These are phyloP conservation scores for Flaveria sonorensis DNA, from an alignment of 129 eudicot species.

Conservation along the genomic window DNA sequence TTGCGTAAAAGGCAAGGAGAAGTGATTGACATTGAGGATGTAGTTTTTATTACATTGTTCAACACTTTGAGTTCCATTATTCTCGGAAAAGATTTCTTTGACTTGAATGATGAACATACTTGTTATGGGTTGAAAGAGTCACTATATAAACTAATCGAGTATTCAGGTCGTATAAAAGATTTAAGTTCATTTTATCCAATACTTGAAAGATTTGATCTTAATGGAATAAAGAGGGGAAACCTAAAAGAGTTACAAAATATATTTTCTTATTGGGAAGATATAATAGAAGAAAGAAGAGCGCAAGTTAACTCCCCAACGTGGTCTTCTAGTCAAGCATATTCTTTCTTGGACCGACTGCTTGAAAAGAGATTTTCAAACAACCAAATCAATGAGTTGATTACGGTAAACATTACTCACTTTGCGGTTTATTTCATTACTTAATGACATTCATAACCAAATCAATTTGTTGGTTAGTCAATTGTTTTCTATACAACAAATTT, in stretches of 20 bases:
- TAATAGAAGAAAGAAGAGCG: conserved; percentile 1
- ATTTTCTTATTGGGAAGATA: background rate
- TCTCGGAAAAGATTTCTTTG: background rate
- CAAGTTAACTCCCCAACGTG: background rate
- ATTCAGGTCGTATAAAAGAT: background rate
- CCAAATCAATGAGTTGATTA: background rate
- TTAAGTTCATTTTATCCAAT: background rate
- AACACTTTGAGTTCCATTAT: background rate
- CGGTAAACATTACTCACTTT: background rate
- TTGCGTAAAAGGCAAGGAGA: background rate
- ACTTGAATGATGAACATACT: background rate
- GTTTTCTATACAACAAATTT: too few relatives aligned
- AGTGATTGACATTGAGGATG: background rate
- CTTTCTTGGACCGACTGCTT: background rate
- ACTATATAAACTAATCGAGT: background rate
- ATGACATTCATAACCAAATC: too few relatives aligned
- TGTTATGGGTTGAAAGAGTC: background rate
- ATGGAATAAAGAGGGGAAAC: background rate
- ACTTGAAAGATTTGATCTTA: background rate
- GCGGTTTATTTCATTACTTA: too few relatives aligned
- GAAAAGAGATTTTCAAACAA: background rate
- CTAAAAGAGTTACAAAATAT: background rate
- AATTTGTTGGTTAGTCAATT: too few relatives aligned
- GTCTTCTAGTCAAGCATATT: background rate
- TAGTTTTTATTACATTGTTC: background rate